Evolutionary conservation across 1,284 basidiomycete species (phyloP).

Genomic region (Leccinum subspadiceum): DNA sequence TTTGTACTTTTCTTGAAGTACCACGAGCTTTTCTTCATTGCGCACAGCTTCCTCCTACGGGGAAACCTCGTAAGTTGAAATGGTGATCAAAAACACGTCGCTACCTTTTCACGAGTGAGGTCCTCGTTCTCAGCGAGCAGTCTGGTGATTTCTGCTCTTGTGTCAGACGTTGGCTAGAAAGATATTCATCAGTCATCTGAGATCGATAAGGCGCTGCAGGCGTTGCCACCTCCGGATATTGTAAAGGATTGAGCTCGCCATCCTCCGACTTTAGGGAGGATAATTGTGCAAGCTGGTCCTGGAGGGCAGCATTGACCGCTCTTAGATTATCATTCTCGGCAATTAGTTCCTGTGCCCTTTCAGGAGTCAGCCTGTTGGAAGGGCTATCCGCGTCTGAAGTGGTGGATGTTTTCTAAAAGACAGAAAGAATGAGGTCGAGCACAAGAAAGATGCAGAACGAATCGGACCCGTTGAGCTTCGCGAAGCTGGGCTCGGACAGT

Average conservation of each 20-base stretch:
- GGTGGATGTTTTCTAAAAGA: constrained; percentile 12
- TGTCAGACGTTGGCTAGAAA: constrained; percentile 10
- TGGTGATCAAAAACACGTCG: neutral
- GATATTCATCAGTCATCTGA: constrained; percentile 8
- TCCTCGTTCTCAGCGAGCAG: constrained; percentile 17
- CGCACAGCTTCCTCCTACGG: constrained; percentile 14
- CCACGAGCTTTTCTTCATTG: constrained; percentile 10
- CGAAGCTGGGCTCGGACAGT: constrained; percentile 19
- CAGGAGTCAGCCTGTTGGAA: constrained; percentile 2
- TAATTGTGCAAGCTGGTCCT: constrained; percentile 4
- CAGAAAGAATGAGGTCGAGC: neutral
- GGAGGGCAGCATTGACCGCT: constrained; percentile 22
- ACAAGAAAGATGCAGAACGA: neutral
- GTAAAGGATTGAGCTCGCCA: neutral
- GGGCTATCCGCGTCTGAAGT: neutral
- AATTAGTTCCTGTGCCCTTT: constrained; percentile 10
- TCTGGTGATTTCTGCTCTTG: constrained; percentile 13
- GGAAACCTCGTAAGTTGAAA: constrained; percentile 2
- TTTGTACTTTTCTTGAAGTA: constrained; percentile 26
- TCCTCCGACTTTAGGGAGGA: constrained; percentile 24
- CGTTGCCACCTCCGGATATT: constrained; percentile 8
- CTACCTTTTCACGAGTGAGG: constrained; percentile 21
- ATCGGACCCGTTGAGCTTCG: constrained; percentile 21
- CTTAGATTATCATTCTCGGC: constrained; percentile 21
- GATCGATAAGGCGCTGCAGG: neutral